These are phyloP conservation scores for Chaetomium olivaceum DNA, from an alignment of 2,329 filamentous ascomycete species.

Conservation along the genomic window DNA sequence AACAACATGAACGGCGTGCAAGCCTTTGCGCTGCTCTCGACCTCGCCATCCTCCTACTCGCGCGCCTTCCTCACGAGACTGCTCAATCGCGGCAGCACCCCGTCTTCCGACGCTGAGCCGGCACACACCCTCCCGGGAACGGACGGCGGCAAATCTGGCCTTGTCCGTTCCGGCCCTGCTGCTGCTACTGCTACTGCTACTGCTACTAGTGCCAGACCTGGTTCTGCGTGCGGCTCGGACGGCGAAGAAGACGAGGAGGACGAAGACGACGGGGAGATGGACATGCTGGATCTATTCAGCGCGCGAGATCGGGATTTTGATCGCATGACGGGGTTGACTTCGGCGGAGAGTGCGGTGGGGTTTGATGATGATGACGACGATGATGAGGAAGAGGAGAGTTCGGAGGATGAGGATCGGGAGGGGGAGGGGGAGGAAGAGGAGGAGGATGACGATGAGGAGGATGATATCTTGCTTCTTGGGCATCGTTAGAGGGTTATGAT, in stretches of 20 bases:
- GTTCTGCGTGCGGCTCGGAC: not conserved
- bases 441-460: constrained; percentile 50
- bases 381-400: constrained; percentile 47
- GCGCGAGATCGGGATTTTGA: constrained; percentile 43
- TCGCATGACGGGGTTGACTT: constrained; percentile 31
- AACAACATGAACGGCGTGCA: not conserved
- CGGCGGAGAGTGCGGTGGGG: constrained; percentile 45
- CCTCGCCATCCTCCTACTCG: constrained; percentile 18
- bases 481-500: constrained; percentile 50
- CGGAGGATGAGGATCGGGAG: constrained; percentile 40
- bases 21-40: constrained; percentile 5
- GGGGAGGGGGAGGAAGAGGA: constrained; percentile 48
- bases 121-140: not conserved
- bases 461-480: constrained; percentile 53
- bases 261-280: constrained; percentile 38
- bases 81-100: constrained; percentile 9
- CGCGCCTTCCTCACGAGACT: constrained; percentile 13
- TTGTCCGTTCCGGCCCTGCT: not conserved
- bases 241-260: constrained; percentile 42
- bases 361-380: constrained; percentile 48
- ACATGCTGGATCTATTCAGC: constrained; percentile 55
- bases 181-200: not conserved
- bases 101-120: not conserved
- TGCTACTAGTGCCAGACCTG: not conserved
- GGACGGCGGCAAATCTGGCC: no score